phyloP scores from a whole-genome alignment of 1,139 yeast species.

The Nakaseomyces delphensis region DNA sequence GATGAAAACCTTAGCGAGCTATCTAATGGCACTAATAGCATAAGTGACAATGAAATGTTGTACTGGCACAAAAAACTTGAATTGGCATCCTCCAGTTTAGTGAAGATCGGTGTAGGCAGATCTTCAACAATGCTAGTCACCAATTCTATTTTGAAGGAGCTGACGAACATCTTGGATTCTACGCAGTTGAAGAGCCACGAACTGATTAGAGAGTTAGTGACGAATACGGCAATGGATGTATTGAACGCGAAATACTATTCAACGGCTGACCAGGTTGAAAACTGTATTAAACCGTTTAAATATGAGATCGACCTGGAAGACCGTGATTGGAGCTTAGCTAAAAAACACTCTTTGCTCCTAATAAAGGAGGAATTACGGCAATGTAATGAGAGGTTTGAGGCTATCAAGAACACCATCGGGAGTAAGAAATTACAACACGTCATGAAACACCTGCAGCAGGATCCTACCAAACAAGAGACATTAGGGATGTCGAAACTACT shows the following conservation, averaged over 20 bases:
- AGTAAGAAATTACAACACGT: slow-evolving; percentile 77
- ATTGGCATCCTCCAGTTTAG: slow-evolving; percentile 68
- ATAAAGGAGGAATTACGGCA: slow-evolving; percentile 80
- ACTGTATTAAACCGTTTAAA: slow-evolving; percentile 94
- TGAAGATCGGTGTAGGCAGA: slow-evolving; percentile 91
- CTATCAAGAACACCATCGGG: slow-evolving; percentile 68
- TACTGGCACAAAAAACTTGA: slow-evolving; percentile 89
- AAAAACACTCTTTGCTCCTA: slow-evolving; percentile 65
- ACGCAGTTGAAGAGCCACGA: slow-evolving; percentile 82
- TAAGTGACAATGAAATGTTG: slow-evolving; percentile 46
- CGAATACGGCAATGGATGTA: slow-evolving; percentile 77
- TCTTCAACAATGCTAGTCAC: slow-evolving; percentile 76
- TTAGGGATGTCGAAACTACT: slow-evolving; percentile 69
- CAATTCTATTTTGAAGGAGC: slow-evolving; percentile 67
- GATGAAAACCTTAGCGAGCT: slow-evolving; percentile 33
- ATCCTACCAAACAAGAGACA: slow-evolving; percentile 46
- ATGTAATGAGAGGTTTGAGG: slow-evolving; percentile 57
- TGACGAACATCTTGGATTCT: slow-evolving; percentile 49
- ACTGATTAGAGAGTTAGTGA: slow-evolving; percentile 68
- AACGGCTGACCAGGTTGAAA: slow-evolving; percentile 97
- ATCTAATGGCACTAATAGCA: slow-evolving; percentile 14
- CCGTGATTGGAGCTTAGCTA: slow-evolving; percentile 80
- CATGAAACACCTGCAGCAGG: slow-evolving; percentile 57
- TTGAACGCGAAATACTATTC: slow-evolving; percentile 72
- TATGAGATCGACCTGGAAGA: slow-evolving; percentile 95